Evolutionary conservation across 176 grass and related monocot species (phyloP).

Genomic region (Triticum timopheevii): DNA sequence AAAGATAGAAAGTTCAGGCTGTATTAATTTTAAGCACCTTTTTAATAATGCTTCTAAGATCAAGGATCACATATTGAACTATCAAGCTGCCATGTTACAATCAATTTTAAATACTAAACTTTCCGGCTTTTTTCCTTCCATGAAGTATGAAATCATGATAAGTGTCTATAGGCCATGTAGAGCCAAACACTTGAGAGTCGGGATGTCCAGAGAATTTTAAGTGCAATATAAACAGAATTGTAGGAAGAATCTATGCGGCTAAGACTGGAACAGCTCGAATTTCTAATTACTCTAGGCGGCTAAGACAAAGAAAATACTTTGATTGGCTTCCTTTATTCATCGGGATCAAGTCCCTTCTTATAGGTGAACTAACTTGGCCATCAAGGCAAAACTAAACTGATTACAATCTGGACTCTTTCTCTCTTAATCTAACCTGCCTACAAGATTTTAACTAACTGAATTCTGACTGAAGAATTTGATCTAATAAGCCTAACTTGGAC

Average conservation of each 20-base stretch:
- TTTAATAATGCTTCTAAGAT: background rate
- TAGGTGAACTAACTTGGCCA: too few species aligned
- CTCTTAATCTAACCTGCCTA: too few species aligned
- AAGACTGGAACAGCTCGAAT: too few species aligned
- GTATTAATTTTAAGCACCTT: slow-evolving; percentile 6
- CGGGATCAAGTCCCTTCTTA: too few species aligned
- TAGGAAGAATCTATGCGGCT: background rate
- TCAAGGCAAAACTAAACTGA: too few species aligned
- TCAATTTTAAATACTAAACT: slow-evolving; percentile 14
- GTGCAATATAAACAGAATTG: background rate
- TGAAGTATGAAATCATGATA: background rate
- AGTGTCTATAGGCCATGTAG: background rate
- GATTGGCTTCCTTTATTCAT: too few species aligned
- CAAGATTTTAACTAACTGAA: too few species aligned
- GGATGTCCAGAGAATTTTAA: background rate
- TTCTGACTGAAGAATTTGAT: too few species aligned
- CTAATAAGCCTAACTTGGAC: too few species aligned
- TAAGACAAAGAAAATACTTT: too few species aligned
- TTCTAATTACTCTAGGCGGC: too few species aligned
- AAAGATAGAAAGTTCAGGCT: background rate
- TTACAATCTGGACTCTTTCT: too few species aligned
- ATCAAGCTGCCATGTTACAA: slow-evolving; percentile 1
- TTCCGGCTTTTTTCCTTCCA: slow-evolving; percentile 1
- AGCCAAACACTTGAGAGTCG: slow-evolving; percentile 16
- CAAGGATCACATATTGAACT: slow-evolving; percentile 7